A percentile compares a stretch with the other conserved stretches of the same genome.
phyloP scores from a whole-genome alignment of 306 rosid species.

The Pyrus bretschneideri region DNA sequence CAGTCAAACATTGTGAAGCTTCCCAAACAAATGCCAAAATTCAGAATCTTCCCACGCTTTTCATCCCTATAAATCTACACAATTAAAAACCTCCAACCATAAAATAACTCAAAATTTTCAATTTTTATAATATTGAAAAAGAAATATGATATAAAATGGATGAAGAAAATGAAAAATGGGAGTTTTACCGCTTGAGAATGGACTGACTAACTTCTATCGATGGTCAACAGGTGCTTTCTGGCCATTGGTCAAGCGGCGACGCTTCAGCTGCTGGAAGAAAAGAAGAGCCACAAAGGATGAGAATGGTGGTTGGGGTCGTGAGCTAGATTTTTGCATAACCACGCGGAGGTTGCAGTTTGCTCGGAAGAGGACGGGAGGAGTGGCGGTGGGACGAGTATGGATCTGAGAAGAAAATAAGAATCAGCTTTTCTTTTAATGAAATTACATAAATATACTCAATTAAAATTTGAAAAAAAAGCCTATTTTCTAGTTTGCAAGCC shows the following conservation, averaged over 20 bases:
- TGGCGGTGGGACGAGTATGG: too few species aligned
- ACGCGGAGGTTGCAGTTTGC: slow-evolving; percentile 23
- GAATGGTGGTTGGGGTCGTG: not conserved
- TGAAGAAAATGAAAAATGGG: slow-evolving; percentile 36
- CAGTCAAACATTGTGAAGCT: too few species aligned
- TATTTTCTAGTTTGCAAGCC: too few species aligned
- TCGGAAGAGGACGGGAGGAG: too few species aligned
- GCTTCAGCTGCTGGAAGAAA: slow-evolving; percentile 42
- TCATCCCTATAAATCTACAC: slow-evolving; percentile 62
- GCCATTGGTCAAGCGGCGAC: slow-evolving; percentile 13
- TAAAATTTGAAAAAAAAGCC: too few species aligned
- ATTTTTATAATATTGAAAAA: too few species aligned
- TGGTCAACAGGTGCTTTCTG: slow-evolving; percentile 60
- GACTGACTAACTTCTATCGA: slow-evolving; percentile 72
- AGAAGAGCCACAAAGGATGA: slow-evolving; percentile 25
- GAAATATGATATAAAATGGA: not conserved
- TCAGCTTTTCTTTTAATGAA: too few species aligned
- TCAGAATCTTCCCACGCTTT: slow-evolving; percentile 28
- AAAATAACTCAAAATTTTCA: too few species aligned
- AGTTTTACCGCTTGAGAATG: slow-evolving; percentile 45
- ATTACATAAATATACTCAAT: too few species aligned
- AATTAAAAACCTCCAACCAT: not conserved
- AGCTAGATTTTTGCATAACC: slow-evolving; percentile 5
- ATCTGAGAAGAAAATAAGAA: too few species aligned
- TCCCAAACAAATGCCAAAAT: too few species aligned